Conservation (phyloP, 768 basidiomycete species). For the Rhodosporidiobolus odoratus region DNA sequence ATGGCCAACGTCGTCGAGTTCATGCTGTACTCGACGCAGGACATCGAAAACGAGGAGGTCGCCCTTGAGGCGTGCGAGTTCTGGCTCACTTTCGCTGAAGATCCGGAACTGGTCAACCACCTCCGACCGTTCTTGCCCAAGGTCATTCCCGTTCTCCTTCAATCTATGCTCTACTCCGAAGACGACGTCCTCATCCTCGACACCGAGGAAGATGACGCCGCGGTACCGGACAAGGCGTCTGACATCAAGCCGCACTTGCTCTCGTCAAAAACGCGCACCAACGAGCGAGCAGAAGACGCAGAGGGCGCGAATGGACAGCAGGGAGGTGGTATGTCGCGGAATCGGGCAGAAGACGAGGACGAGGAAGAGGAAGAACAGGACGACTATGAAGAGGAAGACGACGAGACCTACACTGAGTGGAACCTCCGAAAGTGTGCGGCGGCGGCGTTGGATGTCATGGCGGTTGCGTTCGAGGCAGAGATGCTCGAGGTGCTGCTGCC, state of each 20-base stretch:
- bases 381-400: slow-evolving; percentile 87
- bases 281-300: slow-evolving; percentile 62
- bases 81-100: slow-evolving; percentile 98
- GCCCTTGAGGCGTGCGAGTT: slow-evolving; percentile 99
- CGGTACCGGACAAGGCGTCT: slow-evolving; percentile 83
- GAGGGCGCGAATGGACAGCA: slow-evolving; percentile 6
- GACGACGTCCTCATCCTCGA: slow-evolving; percentile 94
- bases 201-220: slow-evolving; percentile 75
- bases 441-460: slow-evolving; percentile 91
- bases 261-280: slow-evolving; percentile 74
- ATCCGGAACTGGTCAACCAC: slow-evolving; percentile 75
- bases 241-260: slow-evolving; percentile 91
- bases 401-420: slow-evolving; percentile 97
- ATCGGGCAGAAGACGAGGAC: slow-evolving; percentile 62
- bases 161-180: slow-evolving; percentile 96
- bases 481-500: slow-evolving; percentile 80
- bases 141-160: slow-evolving; percentile 87
- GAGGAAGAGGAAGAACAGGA: slow-evolving; percentile 83
- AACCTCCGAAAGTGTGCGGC: slow-evolving; percentile 97
- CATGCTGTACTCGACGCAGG: slow-evolving; percentile 94
- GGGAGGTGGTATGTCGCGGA: slow-evolving; percentile 15
- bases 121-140: slow-evolving; percentile 81
- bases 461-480: slow-evolving; percentile 85
- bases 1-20: slow-evolving; percentile 93
- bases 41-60: slow-evolving; percentile 74